Conservation (phyloP, 768 basidiomycete genomes). For the Suillus variegatus region DNA sequence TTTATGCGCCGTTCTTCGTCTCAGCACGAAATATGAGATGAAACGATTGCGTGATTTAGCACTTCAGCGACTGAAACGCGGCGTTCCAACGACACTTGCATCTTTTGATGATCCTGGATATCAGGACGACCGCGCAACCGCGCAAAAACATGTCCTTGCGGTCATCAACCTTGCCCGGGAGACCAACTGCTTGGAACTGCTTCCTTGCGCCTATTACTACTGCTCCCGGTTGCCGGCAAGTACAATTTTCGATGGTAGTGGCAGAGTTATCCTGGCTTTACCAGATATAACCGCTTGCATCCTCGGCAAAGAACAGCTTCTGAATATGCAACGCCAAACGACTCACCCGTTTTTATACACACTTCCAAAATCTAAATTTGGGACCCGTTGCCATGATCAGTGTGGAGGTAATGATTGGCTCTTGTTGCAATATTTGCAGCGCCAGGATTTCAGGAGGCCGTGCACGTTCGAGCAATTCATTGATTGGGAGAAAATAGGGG, state of each 20-base stretch:
- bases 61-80: not conserved
- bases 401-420: too few relatives aligned
- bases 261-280: not conserved
- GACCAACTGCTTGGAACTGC: conserved; percentile 1
- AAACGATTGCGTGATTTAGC: not conserved
- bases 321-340: not conserved
- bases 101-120: not conserved
- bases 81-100: not conserved
- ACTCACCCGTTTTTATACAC: not conserved
- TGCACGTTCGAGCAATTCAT: not conserved
- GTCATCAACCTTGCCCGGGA: conserved; percentile 9
- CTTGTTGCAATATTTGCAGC: not conserved
- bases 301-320: not conserved
- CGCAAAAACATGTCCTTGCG: not conserved
- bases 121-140: not conserved
- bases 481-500: not conserved
- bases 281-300: not conserved
- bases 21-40: not conserved
- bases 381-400: not conserved
- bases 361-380: not conserved
- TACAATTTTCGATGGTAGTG: not conserved
- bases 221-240: conserved; percentile 2
- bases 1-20: not conserved
- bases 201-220: conserved; percentile 10
- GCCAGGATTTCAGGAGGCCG: not conserved